Base-by-base conservation (phyloP, 2,329 filamentous ascomycete genomes). In the Colletotrichum liaoningense region DNA sequence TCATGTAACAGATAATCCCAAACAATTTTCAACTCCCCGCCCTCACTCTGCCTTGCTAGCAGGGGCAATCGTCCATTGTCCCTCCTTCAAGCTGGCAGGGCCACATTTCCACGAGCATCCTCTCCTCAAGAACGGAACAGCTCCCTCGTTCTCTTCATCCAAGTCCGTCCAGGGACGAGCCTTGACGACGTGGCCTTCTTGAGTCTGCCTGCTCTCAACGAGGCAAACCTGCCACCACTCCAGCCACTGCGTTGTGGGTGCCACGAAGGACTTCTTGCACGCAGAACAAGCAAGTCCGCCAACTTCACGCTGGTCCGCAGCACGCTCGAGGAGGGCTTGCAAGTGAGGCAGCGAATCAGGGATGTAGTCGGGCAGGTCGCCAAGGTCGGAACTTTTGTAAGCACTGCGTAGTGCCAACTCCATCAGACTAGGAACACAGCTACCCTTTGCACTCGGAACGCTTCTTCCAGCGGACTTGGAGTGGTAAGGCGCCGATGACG, bases 241-340 rank as follows among this genome's bases (percentile, higher is more conserved):
- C 8, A 93, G 81, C 91, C 91, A 93, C 77, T 90, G 86, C 0
- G 87, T 83, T 4, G 86, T 80, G 3, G 90, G 88, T 26, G 88
- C 82, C 7, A 90, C 81, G 4, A 88, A 85, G 9, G 79, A 78
- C 33, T 85, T 84, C 28, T 80, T 76, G 77, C 91, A 93, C 0
- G 85, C 81, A 1, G 88, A 87, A 76, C 91, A 93, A 2, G 78
- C 77, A 33, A 86, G 77, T 1, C 87, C 87, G 5, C 90, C 90
- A 0, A 80, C 80, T 49, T 88, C 83, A 49, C 85, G 85, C 73
- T 87, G 84, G 4, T 77, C 74, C 0, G 79, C 77, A 4, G 86
- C 83, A 12, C 81, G 81, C 9, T 82, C 80, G 0, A 91, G 78
- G 0, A 86, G 78, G 5, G 78, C 78, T 5, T 80, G 77, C 5